Conservation (phyloP, 345 rosid genomes). For the Cardamine occulta region DNA sequence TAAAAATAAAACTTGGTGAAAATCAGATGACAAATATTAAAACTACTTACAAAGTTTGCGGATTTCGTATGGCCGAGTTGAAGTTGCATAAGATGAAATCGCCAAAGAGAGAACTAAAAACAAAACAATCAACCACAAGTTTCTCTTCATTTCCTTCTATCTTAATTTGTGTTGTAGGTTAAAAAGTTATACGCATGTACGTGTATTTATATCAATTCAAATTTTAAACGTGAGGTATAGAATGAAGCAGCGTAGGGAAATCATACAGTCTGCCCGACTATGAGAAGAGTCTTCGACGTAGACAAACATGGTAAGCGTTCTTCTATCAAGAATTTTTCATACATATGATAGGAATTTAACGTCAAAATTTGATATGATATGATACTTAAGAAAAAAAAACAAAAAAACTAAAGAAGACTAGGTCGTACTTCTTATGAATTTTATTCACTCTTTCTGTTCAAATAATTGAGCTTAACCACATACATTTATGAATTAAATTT, state of each 20-base stretch:
- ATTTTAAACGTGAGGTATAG: not conserved
- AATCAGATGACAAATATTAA: not conserved
- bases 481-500: no score
- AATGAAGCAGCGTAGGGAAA: conserved; percentile 10
- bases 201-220: conserved; percentile 15
- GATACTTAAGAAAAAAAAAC: no score
- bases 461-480: no score
- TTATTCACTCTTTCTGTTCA: no score
- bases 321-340: not conserved
- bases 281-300: not conserved
- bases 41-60: conserved; percentile 20
- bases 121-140: conserved; percentile 20
- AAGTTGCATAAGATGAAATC: conserved; percentile 12
- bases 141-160: conserved; percentile 1
- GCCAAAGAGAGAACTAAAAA: conserved; percentile 6
- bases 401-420: no score
- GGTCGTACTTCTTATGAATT: no score
- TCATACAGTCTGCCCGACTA: not conserved
- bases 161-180: not conserved
- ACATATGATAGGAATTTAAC: no score
- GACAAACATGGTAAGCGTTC: not conserved
- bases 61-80: not conserved
- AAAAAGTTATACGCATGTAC: not conserved
- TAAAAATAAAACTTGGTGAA: not conserved
- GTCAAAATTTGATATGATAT: no score